A percentile compares a stretch with the other conserved stretches of the same genome.
Conservation (phyloP, 768 basidiomycete species). For the Psilocybe azurescens region DNA sequence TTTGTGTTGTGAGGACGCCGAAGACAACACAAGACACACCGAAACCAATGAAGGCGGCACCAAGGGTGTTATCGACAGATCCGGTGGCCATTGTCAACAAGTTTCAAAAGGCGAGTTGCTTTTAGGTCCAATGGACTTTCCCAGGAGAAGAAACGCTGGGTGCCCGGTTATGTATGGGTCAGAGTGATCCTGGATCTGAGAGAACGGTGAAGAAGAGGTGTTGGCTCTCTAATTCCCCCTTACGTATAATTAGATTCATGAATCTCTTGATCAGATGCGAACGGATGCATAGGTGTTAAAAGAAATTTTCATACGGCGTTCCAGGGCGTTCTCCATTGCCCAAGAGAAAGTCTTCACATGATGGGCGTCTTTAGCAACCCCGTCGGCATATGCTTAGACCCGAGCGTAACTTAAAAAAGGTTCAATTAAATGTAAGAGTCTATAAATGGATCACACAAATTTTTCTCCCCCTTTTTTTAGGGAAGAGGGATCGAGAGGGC, state of each 20-base stretch:
- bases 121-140: not conserved
- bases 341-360: not conserved
- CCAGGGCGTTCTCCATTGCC: not conserved
- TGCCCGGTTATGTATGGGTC: not conserved
- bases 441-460: not conserved
- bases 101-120: constrained; percentile 5
- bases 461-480: not conserved
- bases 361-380: not conserved
- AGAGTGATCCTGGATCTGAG: not conserved
- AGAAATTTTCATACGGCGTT: constrained; percentile 1
- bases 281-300: not conserved
- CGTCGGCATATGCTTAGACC: not conserved
- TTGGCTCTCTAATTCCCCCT: not conserved
- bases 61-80: constrained; percentile 40
- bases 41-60: constrained; percentile 46
- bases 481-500: not conserved
- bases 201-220: not conserved
- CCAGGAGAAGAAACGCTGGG: not conserved
- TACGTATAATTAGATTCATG: not conserved
- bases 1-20: constrained; percentile 44
- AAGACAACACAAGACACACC: constrained; percentile 43
- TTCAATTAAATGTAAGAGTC: not conserved
- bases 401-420: not conserved
- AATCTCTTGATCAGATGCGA: not conserved
- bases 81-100: constrained; percentile 11